Evolutionary conservation across 768 basidiomycete genomes (phyloP).

Genomic region (Stropharia rugosoannulata): DNA sequence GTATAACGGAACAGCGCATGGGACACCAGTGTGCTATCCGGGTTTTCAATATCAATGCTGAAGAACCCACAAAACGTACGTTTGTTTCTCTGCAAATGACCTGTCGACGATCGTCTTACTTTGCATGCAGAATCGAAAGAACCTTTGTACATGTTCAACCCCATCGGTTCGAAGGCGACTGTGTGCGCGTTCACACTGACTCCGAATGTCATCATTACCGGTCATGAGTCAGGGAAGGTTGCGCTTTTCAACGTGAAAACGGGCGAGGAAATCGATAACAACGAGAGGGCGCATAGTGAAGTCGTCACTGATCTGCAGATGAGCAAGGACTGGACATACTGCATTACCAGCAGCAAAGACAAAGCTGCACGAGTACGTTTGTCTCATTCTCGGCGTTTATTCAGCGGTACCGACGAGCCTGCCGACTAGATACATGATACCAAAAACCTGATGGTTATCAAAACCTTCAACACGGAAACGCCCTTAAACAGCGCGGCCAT

Average conservation of each 20-base stretch:
- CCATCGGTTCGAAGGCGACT: slow-evolving; percentile 93
- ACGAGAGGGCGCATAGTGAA: slow-evolving; percentile 88
- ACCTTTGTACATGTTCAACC: slow-evolving; percentile 78
- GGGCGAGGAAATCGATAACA: slow-evolving; percentile 79
- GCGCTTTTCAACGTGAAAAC: slow-evolving; percentile 87
- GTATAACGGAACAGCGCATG: slow-evolving; percentile 97
- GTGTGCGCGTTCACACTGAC: slow-evolving; percentile 88
- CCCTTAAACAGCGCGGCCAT: slow-evolving; percentile 93
- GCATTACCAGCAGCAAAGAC: slow-evolving; percentile 95
- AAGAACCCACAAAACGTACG: slow-evolving; percentile 83
- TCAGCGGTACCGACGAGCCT: not conserved
- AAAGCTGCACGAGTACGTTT: slow-evolving; percentile 85
- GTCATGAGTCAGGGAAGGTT: slow-evolving; percentile 95
- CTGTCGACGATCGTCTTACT: not conserved
- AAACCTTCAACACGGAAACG: slow-evolving; percentile 91
- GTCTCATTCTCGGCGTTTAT: not conserved
- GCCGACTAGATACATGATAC: slow-evolving; percentile 77
- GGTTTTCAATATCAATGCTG: slow-evolving; percentile 84
- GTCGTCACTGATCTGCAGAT: slow-evolving; percentile 91
- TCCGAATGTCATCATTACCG: slow-evolving; percentile 81
- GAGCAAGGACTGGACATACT: slow-evolving; percentile 88
- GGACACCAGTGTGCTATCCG: slow-evolving; percentile 89
- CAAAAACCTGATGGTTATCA: slow-evolving; percentile 85
- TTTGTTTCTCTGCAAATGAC: slow-evolving; percentile 12
- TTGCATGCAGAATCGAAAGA: slow-evolving; percentile 63